Percentiles rank a stretch among this genome's conserved stretches.
phyloP scores from a whole-genome alignment of 441 rosid species.

The Jatropha podagrica region DNA sequence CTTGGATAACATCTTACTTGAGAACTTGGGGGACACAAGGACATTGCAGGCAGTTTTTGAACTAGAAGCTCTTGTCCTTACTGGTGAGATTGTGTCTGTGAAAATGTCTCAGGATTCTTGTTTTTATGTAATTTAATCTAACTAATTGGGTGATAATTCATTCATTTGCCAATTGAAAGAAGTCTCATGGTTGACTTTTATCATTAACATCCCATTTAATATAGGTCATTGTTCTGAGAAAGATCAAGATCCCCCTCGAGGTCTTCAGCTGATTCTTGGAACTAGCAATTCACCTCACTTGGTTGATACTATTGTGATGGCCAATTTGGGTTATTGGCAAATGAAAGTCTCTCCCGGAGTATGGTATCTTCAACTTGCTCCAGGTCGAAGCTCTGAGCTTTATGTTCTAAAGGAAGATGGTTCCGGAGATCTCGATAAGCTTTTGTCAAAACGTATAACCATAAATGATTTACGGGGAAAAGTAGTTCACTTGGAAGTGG shows the following conservation, averaged over 20 bases:
- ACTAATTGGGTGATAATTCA: not conserved
- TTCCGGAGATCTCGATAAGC: conserved; percentile 46
- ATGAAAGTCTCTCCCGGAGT: conserved; percentile 99
- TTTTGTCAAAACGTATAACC: conserved; percentile 69
- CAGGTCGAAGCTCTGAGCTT: conserved; percentile 94
- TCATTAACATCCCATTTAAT: conserved; percentile 11
- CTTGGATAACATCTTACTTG: conserved; percentile 97
- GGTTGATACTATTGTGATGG: conserved; percentile 99
- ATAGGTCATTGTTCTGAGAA: conserved; percentile 98
- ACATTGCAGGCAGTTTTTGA: conserved; percentile 97
- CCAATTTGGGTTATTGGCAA: conserved; percentile 99
- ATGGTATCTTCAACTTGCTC: conserved; percentile 98
- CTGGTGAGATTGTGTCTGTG: conserved; percentile 58
- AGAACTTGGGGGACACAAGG: conserved; percentile 95
- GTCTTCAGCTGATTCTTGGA: conserved; percentile 98
- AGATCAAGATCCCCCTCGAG: conserved; percentile 96
- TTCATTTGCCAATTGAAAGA: not conserved
- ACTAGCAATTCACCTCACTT: conserved; percentile 85
- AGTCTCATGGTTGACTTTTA: not conserved
- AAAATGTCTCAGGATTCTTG: not conserved
- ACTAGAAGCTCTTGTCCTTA: conserved; percentile 97
- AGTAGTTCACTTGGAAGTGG: conserved; percentile 93
- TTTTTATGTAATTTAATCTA: conserved; percentile 15
- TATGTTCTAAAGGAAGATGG: conserved; percentile 64
- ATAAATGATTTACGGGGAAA: conserved; percentile 94